Conservation (phyloP, 352 stramenopile genomes). For the Phytophthora citricola region DNA sequence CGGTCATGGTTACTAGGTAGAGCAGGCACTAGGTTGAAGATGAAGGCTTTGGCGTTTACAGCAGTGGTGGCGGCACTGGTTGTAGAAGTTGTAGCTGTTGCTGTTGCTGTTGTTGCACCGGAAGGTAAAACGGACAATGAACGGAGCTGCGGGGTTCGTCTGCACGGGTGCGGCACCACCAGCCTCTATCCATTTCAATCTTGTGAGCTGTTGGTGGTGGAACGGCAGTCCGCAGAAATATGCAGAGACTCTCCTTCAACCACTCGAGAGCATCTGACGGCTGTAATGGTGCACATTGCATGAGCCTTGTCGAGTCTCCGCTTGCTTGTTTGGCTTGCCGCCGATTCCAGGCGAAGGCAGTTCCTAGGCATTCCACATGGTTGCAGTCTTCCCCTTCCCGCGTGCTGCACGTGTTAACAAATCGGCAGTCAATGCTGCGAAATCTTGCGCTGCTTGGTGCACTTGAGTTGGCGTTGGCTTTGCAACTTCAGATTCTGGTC, state of each 20-base stretch:
- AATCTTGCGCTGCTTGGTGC: neutral
- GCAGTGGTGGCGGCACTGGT: neutral
- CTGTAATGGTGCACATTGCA: neutral
- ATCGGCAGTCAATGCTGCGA: neutral
- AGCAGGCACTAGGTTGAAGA: neutral
- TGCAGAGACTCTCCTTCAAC: neutral
- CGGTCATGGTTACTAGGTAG: neutral
- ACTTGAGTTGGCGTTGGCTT: neutral
- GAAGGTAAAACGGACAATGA: conserved; percentile 2
- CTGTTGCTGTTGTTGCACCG: neutral
- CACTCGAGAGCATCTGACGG: neutral
- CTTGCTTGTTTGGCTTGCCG: neutral
- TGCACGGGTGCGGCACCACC: neutral
- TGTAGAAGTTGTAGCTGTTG: neutral
- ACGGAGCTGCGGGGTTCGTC: neutral
- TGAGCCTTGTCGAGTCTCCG: neutral
- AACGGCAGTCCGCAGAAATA: neutral
- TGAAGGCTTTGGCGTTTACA: neutral
- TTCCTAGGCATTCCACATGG: neutral
- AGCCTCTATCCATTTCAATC: neutral
- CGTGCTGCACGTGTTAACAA: neutral
- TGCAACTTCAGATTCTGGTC: neutral
- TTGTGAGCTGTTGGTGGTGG: neutral
- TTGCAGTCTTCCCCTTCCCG: neutral
- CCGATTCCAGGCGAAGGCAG: neutral